Conservation (phyloP, 192 early-diverging fungal species). For the Geranomyces michiganensis region DNA sequence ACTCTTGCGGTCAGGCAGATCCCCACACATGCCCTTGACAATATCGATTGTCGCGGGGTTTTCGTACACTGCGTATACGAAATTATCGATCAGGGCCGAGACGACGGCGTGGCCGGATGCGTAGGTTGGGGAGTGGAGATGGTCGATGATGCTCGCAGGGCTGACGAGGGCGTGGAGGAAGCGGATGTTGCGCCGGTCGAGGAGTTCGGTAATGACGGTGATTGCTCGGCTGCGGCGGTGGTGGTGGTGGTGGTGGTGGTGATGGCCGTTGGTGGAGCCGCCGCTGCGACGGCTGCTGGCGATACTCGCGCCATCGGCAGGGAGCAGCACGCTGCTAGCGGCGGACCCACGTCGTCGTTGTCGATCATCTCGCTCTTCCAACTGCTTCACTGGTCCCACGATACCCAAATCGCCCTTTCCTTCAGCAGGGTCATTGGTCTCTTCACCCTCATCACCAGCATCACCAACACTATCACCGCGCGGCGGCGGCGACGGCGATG, state of each 20-base stretch:
- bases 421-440: too few relatives aligned
- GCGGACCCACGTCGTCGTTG: too few relatives aligned
- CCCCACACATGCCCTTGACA: constrained; percentile 15
- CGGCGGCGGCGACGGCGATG: too few relatives aligned
- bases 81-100: constrained; percentile 9
- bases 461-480: background rate
- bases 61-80: constrained; percentile 5
- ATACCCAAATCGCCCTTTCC: background rate
- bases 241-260: too few relatives aligned
- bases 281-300: too few relatives aligned
- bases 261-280: too few relatives aligned
- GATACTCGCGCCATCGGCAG: background rate
- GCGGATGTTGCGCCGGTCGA: constrained; percentile 21
- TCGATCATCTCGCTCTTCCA: background rate
- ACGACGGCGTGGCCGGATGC: constrained; percentile 17
- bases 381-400: constrained; percentile 22
- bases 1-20: background rate
- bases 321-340: too few relatives aligned
- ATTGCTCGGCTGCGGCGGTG: background rate
- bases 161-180: constrained; percentile 17
- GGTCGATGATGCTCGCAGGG: constrained; percentile 11
- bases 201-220: constrained; percentile 12
- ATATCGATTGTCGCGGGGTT: constrained; percentile 2
- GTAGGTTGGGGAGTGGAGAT: constrained; percentile 16
- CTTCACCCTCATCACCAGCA: background rate